Percentiles rank a stretch among this genome's conserved stretches.
These are phyloP conservation scores for Chaetomium sp. DNA, from an alignment of 2,329 filamentous ascomycete species.

Conservation along the genomic window DNA sequence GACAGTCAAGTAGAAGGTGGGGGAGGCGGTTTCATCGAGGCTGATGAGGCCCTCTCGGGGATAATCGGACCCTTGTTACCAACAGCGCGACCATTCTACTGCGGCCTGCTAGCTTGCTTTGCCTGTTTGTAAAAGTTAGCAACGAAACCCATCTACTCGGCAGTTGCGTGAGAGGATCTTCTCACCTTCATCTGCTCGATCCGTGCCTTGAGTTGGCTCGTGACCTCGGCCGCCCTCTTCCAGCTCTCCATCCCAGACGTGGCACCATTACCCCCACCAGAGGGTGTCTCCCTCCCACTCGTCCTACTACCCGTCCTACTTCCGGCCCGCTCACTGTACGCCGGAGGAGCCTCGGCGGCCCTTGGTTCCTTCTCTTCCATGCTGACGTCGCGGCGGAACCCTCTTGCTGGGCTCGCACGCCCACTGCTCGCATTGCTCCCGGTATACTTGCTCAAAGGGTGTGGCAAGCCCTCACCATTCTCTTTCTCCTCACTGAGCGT, in stretches of 20 bases:
- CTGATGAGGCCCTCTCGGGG: background rate
- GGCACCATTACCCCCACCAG: conserved; percentile 20
- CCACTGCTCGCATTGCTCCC: conserved; percentile 48
- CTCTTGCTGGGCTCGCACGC: conserved; percentile 52
- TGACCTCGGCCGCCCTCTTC: conserved; percentile 95
- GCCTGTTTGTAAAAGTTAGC: background rate
- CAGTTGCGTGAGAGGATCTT: conserved; percentile 35
- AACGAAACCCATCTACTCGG: background rate
- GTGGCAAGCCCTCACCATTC: conserved; percentile 48
- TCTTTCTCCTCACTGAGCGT: conserved; percentile 71
- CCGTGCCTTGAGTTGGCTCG: conserved; percentile 90
- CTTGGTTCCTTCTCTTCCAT: conserved; percentile 26
- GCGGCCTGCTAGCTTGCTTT: conserved; percentile 42
- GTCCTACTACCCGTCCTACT: conserved; percentile 19
- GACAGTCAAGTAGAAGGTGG: background rate
- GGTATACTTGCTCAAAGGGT: conserved; percentile 45
- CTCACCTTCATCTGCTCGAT: conserved; percentile 95
- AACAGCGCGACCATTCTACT: conserved; percentile 26
- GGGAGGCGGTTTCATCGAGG: background rate
- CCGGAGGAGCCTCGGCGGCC: conserved; percentile 23
- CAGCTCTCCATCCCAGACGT: conserved; percentile 76
- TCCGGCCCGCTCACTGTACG: conserved; percentile 6
- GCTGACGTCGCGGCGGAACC: conserved; percentile 37
- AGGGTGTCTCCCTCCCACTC: conserved; percentile 16
- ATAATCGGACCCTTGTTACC: background rate